phyloP scores from a whole-genome alignment of 176 grass and related monocot species.

The Oropetium thomaeum region DNA sequence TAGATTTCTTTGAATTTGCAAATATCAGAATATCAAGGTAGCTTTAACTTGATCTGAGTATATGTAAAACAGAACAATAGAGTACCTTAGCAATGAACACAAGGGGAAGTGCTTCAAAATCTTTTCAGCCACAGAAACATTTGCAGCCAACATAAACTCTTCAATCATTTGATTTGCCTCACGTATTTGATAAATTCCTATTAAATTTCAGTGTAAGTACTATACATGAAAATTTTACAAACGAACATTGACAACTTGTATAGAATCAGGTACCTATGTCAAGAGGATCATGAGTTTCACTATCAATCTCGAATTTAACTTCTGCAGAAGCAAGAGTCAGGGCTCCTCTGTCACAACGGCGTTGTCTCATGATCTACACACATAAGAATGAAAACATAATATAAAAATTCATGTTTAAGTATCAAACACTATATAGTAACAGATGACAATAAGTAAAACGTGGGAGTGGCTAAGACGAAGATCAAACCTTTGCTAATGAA shows the following conservation, averaged over 20 bases:
- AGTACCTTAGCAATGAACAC: slow-evolving; percentile 82
- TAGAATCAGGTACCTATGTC: slow-evolving; percentile 70
- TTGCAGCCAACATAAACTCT: slow-evolving; percentile 97
- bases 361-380: slow-evolving; percentile 74
- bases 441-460: background rate
- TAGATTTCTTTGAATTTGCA: background rate
- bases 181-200: slow-evolving; percentile 97
- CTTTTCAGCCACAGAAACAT: slow-evolving; percentile 94
- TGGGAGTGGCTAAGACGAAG: slow-evolving; percentile 13
- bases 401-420: background rate
- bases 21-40: background rate
- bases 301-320: slow-evolving; percentile 99
- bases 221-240: slow-evolving; percentile 31
- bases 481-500: slow-evolving; percentile 83
- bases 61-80: slow-evolving; percentile 18
- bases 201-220: slow-evolving; percentile 34
- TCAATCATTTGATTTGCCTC: slow-evolving; percentile 99
- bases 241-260: slow-evolving; percentile 20
- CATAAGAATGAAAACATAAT: slow-evolving; percentile 27
- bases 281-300: slow-evolving; percentile 98
- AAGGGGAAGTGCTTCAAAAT: slow-evolving; percentile 90
- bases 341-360: slow-evolving; percentile 82
- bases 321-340: slow-evolving; percentile 97
- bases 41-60: slow-evolving; percentile 7
- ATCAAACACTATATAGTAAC: background rate